A percentile compares a stretch with the other conserved stretches of the same genome.
phyloP scores from a whole-genome alignment of 441 rosid species.

The Manihot esculenta region DNA sequence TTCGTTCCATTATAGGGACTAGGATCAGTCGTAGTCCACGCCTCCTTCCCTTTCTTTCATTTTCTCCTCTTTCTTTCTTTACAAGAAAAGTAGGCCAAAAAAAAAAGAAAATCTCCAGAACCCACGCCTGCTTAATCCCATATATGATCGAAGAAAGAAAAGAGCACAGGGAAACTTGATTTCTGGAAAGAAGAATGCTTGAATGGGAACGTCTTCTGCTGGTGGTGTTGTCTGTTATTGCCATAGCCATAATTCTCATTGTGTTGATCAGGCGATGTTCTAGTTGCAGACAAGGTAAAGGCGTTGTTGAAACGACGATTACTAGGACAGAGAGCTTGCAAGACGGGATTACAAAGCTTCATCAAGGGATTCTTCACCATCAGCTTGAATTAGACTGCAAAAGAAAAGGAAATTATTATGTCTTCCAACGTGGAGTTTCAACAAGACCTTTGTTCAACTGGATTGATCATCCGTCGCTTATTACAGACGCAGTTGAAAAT shows the following conservation, averaged over 20 bases:
- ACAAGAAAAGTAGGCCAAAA: not conserved
- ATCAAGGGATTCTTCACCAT: constrained; percentile 42
- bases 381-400: constrained; percentile 47
- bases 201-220: constrained; percentile 32
- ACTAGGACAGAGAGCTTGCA: constrained; percentile 32
- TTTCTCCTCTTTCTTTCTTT: constrained; percentile 6
- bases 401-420: constrained; percentile 47
- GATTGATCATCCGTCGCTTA: constrained; percentile 71
- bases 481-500: constrained; percentile 74
- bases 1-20: constrained; percentile 36
- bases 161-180: not conserved
- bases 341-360: constrained; percentile 54
- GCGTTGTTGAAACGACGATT: constrained; percentile 11
- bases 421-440: constrained; percentile 43
- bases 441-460: constrained; percentile 58
- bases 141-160: too few species aligned
- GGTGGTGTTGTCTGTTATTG: constrained; percentile 28
- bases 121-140: not conserved
- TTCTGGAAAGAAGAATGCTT: constrained; percentile 34
- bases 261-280: constrained; percentile 48
- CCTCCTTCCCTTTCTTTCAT: constrained; percentile 15
- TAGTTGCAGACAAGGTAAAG: constrained; percentile 30
- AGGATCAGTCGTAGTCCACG: constrained; percentile 51
- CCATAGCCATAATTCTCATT: constrained; percentile 30
- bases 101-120: not conserved